A percentile compares a stretch with the other conserved stretches of the same genome.
phyloP scores from a whole-genome alignment of 2,329 filamentous ascomycete species.

The Colletotrichum graminicola region DNA sequence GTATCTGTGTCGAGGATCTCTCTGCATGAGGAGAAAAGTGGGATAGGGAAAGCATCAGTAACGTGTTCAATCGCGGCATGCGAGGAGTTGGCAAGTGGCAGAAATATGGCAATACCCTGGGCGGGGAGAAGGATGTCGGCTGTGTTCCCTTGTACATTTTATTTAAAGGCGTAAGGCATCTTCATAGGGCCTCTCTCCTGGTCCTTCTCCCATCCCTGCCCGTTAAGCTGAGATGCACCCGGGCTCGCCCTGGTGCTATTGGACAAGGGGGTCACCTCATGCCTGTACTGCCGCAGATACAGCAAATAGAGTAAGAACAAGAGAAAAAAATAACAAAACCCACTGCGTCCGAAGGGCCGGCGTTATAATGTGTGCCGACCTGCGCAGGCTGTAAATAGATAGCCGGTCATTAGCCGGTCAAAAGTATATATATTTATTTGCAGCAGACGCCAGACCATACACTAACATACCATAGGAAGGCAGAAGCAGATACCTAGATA shows the following conservation, averaged over 20 bases:
- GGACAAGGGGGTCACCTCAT: constrained; percentile 28
- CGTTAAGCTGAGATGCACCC: constrained; percentile 35
- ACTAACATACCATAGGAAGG: not conserved
- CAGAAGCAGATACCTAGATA: not conserved
- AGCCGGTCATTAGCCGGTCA: constrained; percentile 28
- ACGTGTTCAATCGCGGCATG: constrained; percentile 26
- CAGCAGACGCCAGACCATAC: not conserved
- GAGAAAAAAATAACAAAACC: constrained; percentile 27
- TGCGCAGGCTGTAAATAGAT: constrained; percentile 41
- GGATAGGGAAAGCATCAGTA: constrained; percentile 17
- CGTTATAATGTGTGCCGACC: constrained; percentile 24
- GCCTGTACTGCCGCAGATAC: constrained; percentile 34
- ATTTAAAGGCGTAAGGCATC: constrained; percentile 20
- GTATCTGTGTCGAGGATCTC: constrained; percentile 37
- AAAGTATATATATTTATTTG: constrained; percentile 36
- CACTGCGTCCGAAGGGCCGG: constrained; percentile 36
- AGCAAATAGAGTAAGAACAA: constrained; percentile 37
- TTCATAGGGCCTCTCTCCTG: constrained; percentile 2
- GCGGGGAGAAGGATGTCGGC: constrained; percentile 23
- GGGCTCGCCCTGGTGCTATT: constrained; percentile 1
- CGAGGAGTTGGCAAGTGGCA: constrained; percentile 33
- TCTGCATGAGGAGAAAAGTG: constrained; percentile 26
- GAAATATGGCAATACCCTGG: constrained; percentile 33
- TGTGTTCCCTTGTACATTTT: constrained; percentile 39
- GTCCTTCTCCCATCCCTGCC: constrained; percentile 28